Conservation (phyloP, 1,139 yeast species). For the Blastobotrys buckinghamii region DNA sequence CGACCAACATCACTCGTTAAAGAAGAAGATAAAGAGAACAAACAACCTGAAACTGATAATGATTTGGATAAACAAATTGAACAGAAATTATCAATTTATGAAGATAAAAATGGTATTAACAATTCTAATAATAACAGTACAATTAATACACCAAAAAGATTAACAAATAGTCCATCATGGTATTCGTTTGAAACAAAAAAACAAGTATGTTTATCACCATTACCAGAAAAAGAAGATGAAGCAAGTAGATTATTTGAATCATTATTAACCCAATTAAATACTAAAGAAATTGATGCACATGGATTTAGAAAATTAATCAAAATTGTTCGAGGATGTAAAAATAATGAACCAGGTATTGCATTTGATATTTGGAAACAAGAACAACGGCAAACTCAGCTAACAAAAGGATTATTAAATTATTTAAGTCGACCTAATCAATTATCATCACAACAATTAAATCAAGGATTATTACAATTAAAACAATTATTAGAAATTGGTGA, state of each 20-base stretch:
- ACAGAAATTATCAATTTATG: conserved; percentile 9
- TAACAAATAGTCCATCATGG: conserved; percentile 16
- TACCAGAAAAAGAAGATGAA: conserved; percentile 22
- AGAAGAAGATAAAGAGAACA: conserved; percentile 4
- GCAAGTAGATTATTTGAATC: conserved; percentile 22
- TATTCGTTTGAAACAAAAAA: conserved; percentile 18
- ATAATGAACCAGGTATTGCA: conserved; percentile 15
- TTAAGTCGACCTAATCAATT: conserved; percentile 13
- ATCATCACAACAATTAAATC: conserved; percentile 19
- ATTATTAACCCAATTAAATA: conserved; percentile 19
- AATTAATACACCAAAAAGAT: not conserved
- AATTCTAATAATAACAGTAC: no score
- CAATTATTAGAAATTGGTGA: conserved; percentile 16
- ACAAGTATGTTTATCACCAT: conserved; percentile 20
- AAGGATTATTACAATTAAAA: conserved; percentile 21
- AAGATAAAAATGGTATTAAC: not conserved
- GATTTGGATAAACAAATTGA: conserved; percentile 6
- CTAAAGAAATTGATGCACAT: conserved; percentile 20
- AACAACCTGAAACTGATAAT: not conserved
- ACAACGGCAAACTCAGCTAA: conserved; percentile 17
- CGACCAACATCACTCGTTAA: not conserved
- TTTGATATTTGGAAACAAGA: conserved; percentile 21
- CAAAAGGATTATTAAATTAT: conserved; percentile 17
- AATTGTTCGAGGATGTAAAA: conserved; percentile 19
- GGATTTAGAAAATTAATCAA: conserved; percentile 24